Evolutionary conservation across 2,329 filamentous ascomycete genomes (phyloP).

Genomic region (Hypoxylon rubiginosum): DNA sequence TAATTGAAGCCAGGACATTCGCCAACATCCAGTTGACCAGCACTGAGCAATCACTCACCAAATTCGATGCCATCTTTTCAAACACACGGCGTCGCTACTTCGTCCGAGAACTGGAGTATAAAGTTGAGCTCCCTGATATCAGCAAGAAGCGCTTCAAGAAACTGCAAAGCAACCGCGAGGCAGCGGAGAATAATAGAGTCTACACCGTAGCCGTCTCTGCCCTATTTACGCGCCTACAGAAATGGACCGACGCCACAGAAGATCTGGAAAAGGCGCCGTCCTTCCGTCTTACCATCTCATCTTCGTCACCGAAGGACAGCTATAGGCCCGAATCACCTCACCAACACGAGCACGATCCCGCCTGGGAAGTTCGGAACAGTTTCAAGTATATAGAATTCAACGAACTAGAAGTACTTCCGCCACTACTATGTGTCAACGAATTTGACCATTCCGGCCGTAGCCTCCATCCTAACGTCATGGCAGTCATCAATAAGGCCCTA

Average conservation of each 20-base stretch:
- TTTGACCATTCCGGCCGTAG: not conserved
- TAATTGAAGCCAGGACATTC: slow-evolving; percentile 17
- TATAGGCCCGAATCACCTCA: not conserved
- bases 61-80: slow-evolving; percentile 6
- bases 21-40: not conserved
- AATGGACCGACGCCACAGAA: slow-evolving; percentile 9
- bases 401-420: slow-evolving; percentile 2
- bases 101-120: not conserved
- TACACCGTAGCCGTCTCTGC: not conserved
- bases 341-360: not conserved
- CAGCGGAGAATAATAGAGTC: not conserved
- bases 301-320: not conserved
- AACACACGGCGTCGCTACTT: slow-evolving; percentile 12
- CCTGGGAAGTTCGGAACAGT: not conserved
- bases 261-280: not conserved
- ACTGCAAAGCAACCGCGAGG: not conserved
- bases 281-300: not conserved
- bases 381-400: slow-evolving; percentile 15
- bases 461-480: slow-evolving; percentile 11
- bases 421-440: not conserved
- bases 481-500: slow-evolving; percentile 10
- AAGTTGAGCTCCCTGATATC: not conserved
- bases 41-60: not conserved
- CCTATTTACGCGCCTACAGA: slow-evolving; percentile 7
- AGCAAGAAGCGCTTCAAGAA: not conserved